phyloP scores from a whole-genome alignment of 2,329 filamentous ascomycete genomes.

The Neofusicoccum cordaticola region DNA sequence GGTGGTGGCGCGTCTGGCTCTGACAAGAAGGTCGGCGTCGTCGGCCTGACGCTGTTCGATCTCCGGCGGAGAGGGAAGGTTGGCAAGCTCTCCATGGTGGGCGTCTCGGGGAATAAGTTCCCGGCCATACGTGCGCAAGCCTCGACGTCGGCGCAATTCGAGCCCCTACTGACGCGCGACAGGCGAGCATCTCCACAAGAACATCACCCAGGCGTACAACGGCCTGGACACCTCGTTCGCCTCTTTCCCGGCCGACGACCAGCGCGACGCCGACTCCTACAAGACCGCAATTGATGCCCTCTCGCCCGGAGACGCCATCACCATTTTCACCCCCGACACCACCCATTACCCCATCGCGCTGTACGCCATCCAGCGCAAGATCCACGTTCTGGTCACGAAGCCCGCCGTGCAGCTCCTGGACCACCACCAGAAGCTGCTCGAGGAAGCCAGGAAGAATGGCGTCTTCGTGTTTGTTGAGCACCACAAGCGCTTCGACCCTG shows the following conservation, averaged over 20 bases:
- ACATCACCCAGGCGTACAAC: conserved; percentile 87
- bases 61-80: conserved; percentile 86
- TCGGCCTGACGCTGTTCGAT: conserved; percentile 86
- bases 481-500: conserved; percentile 94
- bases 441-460: conserved; percentile 66
- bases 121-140: conserved; percentile 74
- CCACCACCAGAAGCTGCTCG: conserved; percentile 75
- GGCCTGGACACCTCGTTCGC: conserved; percentile 80
- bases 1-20: conserved; percentile 78
- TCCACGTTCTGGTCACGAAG: conserved; percentile 93
- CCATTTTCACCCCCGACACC: conserved; percentile 92
- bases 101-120: conserved; percentile 84
- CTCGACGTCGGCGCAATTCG: neutral
- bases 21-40: conserved; percentile 95
- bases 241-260: conserved; percentile 74
- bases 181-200: conserved; percentile 81
- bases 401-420: conserved; percentile 81
- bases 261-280: conserved; percentile 76
- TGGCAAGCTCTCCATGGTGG: conserved; percentile 80
- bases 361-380: conserved; percentile 82
- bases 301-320: conserved; percentile 80
- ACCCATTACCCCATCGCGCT: conserved; percentile 90
- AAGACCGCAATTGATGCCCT: conserved; percentile 84
- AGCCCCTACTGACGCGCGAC: conserved; percentile 9
- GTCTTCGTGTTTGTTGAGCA: conserved; percentile 94